Evolutionary conservation across 192 early-diverging fungal genomes (phyloP), one percentile per base, ranked within the genome.

Genomic region (Coemansia biformis): DNA sequence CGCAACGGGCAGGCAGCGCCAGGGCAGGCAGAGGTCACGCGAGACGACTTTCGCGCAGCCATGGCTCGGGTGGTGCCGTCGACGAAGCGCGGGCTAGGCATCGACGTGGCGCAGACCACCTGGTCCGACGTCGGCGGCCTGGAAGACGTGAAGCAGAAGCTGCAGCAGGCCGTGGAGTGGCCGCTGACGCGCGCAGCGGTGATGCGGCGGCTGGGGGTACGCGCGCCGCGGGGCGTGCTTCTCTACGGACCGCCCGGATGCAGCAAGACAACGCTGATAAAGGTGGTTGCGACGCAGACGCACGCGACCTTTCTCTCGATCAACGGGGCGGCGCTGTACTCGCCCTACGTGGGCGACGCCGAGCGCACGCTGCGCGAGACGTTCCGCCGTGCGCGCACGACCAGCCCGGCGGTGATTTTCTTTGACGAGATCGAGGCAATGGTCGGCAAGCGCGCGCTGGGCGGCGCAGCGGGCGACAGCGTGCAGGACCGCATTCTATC

Each of bases 221-320:
- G 73, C 29, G 84, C 87, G 0, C 85, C 91, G 1, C 65, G 87
- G 15, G 96, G 96, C 2, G 83, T 99, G 1, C 64, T 99, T n/a
- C 68, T 99, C 8, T 93, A 93, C 62, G 96, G 96, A 2, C 96
- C 96, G 16, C 94, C 96, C 3, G 96, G 93, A 9, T 99, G 96
- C 66, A 90, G 88, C 72, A 99, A 99, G 59, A 99, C 96, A 0
- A 96, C 93, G 1, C 66, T 99, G 6, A 92, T 89, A 8, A 89
- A 84, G 55, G 78, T 86, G 11, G 84, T 98, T 42, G 96, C 93
- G 0, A 76, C 81, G n/a, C 81, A 81, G 13, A 83, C 84, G 10
- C 80, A 81, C n/a, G 79, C 86, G 15, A 73, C 79, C 22, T 72
- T 94, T 69, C 65, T 82, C 4, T 82, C 83, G 4, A 73, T 79